Evolutionary conservation across 1,284 basidiomycete species (phyloP), one percentile per base, ranked within the genome.

Genomic region (Chiua sp.): DNA sequence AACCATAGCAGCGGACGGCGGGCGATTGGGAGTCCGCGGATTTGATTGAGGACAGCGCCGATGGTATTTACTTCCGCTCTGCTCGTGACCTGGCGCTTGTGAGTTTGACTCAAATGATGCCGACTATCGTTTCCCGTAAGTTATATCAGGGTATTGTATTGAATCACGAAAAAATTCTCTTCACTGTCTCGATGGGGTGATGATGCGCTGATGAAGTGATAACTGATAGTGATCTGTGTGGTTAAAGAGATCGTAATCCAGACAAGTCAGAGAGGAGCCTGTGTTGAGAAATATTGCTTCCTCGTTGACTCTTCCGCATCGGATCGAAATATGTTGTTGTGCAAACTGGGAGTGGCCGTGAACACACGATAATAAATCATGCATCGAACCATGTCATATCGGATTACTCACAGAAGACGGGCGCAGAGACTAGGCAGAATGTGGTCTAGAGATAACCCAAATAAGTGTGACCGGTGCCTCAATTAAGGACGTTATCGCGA

Each of bases 401-500:
- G 56, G 51, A 53, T 63, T 59, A 42, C 52, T 50, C 51, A 46
- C 32, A 51, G 30, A 47, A 47, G 46, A n/a, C 52, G 58, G 62
- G 59, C 52, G 59, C 63, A 57, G 52, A 58, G 46, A 37, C 54
- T 46, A 53, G 47, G 32, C 60, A 48, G 50, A 56, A 56, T 30
- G 23, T 53, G 65, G n/a, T 39, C 30, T 48, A 39, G 32, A 23
- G 33, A 46, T 44, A 33, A 39, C 49, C 28, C 53, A 59, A 59
- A 56, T 55, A 48, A 50, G 33, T 46, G 35, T 7, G 26, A 33
- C 23, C 56, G 22, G 67, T 68, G 55, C 68, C 69, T 72, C 69
- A 59, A 68, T 60, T 44, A 63, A 62, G 62, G 49, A 60, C 46
- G 49, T 55, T 71, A 65, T 73, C 70, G 60, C 66, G 71, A 72